A percentile compares a stretch with the other conserved stretches of the same genome.
Evolutionary conservation across 495 filamentous ascomycete genomes (phyloP).

Genomic region (Elasticomyces elasticus): DNA sequence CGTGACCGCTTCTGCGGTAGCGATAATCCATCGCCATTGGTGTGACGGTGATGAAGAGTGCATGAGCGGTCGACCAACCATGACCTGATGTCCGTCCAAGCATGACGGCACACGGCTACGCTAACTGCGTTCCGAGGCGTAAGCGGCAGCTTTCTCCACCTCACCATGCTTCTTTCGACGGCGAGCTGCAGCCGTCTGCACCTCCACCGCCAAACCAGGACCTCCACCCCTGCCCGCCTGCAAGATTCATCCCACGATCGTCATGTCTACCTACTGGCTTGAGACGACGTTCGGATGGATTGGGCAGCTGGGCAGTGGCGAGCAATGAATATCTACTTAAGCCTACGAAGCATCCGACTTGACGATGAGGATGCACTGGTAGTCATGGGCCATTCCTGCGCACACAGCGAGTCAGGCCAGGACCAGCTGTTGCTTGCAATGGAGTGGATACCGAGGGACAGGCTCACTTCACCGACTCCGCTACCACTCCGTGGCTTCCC

Average conservation of each 20-base stretch:
- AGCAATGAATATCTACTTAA: neutral
- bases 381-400: too few species aligned
- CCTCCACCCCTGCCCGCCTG: neutral
- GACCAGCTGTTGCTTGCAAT: neutral
- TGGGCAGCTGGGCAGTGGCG: neutral
- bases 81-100: too few species aligned
- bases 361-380: neutral
- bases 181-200: neutral
- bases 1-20: neutral
- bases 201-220: neutral
- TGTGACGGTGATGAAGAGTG: neutral
- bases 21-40: neutral
- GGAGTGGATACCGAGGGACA: neutral
- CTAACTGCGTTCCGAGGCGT: neutral
- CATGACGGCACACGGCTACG: too few species aligned
- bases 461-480: conserved; percentile 2
- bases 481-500: neutral
- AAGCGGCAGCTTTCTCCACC: neutral
- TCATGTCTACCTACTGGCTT: neutral
- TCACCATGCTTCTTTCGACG: neutral
- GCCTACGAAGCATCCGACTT: neutral
- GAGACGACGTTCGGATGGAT: neutral
- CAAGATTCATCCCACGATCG: neutral
- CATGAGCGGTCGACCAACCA: neutral
- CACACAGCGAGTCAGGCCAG: neutral